Evolutionary conservation across 345 rosid species (phyloP).

Genomic region (Salix suchowensis): DNA sequence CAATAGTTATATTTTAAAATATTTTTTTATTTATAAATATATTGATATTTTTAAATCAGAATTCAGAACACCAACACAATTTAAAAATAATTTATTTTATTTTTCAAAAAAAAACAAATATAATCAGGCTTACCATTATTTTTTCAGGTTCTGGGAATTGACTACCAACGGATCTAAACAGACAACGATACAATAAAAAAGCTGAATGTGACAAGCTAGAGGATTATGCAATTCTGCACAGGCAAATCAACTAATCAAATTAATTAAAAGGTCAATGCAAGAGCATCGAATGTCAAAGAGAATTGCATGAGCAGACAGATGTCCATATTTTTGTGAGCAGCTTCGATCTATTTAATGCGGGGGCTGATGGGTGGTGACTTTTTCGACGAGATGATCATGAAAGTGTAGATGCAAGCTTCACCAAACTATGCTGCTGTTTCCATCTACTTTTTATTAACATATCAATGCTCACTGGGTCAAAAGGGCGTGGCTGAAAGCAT

Average conservation of each 20-base stretch:
- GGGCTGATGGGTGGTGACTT: background rate
- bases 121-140: too few relatives aligned
- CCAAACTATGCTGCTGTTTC: background rate
- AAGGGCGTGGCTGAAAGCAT: slow-evolving; percentile 14
- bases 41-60: too few relatives aligned
- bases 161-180: background rate
- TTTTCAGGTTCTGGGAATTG: too few relatives aligned
- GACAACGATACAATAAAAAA: background rate
- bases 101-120: too few relatives aligned
- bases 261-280: background rate
- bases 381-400: background rate
- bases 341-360: background rate
- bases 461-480: slow-evolving; percentile 15
- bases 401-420: background rate
- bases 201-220: background rate
- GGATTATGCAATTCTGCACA: background rate
- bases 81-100: too few relatives aligned
- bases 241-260: background rate
- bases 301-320: background rate
- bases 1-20: too few relatives aligned
- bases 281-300: background rate
- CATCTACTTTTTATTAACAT: background rate
- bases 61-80: too few relatives aligned
- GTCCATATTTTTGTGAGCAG: background rate
- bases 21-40: too few relatives aligned